These are phyloP conservation scores for Przewalskia tangutica DNA, from an alignment of 257 asterid species.

Conservation along the genomic window DNA sequence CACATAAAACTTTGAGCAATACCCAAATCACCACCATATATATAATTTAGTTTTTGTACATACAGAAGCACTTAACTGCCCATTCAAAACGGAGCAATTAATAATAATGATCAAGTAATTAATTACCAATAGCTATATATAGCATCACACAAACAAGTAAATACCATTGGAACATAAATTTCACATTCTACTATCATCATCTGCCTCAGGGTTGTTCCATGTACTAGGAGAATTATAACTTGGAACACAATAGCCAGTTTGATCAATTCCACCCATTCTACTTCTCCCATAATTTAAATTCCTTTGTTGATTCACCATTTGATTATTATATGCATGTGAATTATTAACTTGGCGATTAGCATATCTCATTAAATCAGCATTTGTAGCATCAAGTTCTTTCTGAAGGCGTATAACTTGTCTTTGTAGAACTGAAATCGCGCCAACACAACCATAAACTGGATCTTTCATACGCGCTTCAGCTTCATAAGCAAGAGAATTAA, in stretches of 20 bases:
- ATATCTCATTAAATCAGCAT: conserved; percentile 49
- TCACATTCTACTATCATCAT: neutral
- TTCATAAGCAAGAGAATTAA: conserved; percentile 66
- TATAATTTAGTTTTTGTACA: neutral
- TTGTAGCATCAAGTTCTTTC: conserved; percentile 58
- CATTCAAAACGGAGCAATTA: conserved; percentile 1
- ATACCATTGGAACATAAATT: neutral
- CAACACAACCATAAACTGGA: conserved; percentile 76
- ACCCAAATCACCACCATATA: neutral
- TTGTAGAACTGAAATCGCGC: conserved; percentile 63
- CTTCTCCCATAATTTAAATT: conserved; percentile 5
- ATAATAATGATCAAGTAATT: neutral
- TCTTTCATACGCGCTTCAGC: conserved; percentile 69
- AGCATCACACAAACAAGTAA: neutral
- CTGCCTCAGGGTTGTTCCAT: neutral
- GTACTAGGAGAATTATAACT: conserved; percentile 7
- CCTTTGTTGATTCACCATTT: conserved; percentile 1
- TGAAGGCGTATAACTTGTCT: conserved; percentile 51
- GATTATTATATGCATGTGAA: neutral
- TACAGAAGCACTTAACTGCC: neutral
- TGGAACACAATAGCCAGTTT: conserved; percentile 14
- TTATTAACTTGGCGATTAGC: conserved; percentile 5
- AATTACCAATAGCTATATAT: neutral
- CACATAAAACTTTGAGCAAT: neutral
- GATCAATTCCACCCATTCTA: conserved; percentile 19